Evolutionary conservation across 805 yeast species (phyloP).

Genomic region (Metschnikowia colocasiae): DNA sequence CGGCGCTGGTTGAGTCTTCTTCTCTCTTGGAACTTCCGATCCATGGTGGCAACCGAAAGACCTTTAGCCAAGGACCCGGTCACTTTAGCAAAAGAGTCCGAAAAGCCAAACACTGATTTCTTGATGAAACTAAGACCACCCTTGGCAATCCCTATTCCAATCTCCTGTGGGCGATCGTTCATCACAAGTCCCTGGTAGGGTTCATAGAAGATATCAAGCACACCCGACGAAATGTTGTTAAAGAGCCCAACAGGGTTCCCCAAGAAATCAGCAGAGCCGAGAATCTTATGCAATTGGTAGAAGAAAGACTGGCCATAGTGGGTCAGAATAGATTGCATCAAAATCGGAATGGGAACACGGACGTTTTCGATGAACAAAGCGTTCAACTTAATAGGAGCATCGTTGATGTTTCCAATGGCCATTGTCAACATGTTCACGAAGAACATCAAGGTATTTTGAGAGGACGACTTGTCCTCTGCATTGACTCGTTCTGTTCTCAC

Average conservation of each 20-base stretch:
- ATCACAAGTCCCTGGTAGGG: constrained; percentile 94
- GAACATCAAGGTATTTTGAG: constrained; percentile 68
- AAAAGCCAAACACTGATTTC: constrained; percentile 90
- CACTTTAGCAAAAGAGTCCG: constrained; percentile 88
- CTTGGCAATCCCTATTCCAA: constrained; percentile 92
- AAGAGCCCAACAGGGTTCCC: constrained; percentile 98
- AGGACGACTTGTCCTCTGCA: constrained; percentile 57
- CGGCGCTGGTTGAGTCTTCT: constrained; percentile 72
- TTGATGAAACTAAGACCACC: constrained; percentile 93
- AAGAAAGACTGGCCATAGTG: constrained; percentile 92
- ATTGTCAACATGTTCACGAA: constrained; percentile 83
- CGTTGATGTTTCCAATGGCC: constrained; percentile 96
- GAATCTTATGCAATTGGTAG: constrained; percentile 84
- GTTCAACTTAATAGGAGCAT: constrained; percentile 89
- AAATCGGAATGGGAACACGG: constrained; percentile 75
- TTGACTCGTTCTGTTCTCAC: constrained; percentile 79
- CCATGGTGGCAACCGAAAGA: constrained; percentile 84
- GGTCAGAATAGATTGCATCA: constrained; percentile 65
- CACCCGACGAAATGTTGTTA: constrained; percentile 90
- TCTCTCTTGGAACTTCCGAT: constrained; percentile 74
- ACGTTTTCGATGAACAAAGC: constrained; percentile 86
- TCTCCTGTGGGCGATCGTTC: constrained; percentile 93
- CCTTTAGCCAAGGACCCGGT: constrained; percentile 96
- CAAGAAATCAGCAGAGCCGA: constrained; percentile 93
- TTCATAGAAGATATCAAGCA: constrained; percentile 92